Conservation (phyloP, 768 basidiomycete genomes). For the Tulasnella sp. region DNA sequence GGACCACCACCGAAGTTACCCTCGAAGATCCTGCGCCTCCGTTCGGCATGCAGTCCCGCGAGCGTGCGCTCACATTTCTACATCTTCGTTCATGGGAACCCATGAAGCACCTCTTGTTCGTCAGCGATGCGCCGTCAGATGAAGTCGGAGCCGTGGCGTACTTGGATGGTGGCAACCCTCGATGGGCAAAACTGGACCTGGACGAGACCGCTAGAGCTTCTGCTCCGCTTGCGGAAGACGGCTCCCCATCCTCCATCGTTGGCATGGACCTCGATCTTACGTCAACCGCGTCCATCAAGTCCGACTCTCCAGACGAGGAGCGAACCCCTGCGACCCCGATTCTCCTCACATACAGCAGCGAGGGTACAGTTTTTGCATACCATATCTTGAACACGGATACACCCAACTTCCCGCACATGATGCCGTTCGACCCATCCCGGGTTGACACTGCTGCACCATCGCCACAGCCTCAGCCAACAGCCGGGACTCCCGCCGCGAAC, state of each 20-base stretch:
- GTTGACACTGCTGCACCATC: background rate
- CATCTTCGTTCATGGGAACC: slow-evolving; percentile 20
- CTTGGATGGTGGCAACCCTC: background rate
- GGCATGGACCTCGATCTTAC: slow-evolving; percentile 22
- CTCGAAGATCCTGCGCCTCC: slow-evolving; percentile 20
- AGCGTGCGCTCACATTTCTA: slow-evolving; percentile 3
- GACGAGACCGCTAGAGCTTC: slow-evolving; percentile 21
- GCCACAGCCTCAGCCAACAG: background rate
- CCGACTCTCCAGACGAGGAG: slow-evolving; percentile 15
- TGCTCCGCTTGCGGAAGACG: slow-evolving; percentile 20
- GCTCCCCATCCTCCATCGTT: slow-evolving; percentile 7
- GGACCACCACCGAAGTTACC: slow-evolving; percentile 10
- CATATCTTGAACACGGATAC: slow-evolving; percentile 18
- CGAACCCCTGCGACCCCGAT: slow-evolving; percentile 21
- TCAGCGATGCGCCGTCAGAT: slow-evolving; percentile 20
- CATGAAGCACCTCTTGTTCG: slow-evolving; percentile 21
- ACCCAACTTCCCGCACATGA: slow-evolving; percentile 18
- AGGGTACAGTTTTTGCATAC: slow-evolving; percentile 20
- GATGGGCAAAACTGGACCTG: slow-evolving; percentile 20
- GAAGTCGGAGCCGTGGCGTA: slow-evolving; percentile 17
- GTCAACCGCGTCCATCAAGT: slow-evolving; percentile 15
- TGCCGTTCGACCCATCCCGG: background rate
- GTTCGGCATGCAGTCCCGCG: slow-evolving; percentile 19
- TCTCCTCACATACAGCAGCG: slow-evolving; percentile 19
- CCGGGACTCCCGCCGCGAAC: background rate